A percentile compares a stretch with the other conserved stretches of the same genome.
Evolutionary conservation across 108 stramenopile species (phyloP).

Genomic region (Nitzschia palea): DNA sequence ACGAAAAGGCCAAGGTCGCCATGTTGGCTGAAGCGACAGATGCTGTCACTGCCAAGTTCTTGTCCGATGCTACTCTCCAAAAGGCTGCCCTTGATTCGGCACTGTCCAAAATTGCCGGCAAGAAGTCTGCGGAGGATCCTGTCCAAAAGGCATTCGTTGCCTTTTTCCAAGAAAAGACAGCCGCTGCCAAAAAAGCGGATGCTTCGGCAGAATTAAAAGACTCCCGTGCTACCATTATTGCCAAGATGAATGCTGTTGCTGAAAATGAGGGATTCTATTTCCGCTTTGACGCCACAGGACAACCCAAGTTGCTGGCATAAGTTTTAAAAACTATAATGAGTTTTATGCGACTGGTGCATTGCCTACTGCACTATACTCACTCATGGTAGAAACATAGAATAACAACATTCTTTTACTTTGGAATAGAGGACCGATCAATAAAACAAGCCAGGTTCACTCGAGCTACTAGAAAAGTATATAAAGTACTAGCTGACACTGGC

Average conservation of each 20-base stretch:
- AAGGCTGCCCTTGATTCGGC: constrained; percentile 74
- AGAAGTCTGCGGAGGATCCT: constrained; percentile 47
- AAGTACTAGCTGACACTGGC: too few relatives aligned
- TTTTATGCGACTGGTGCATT: too few relatives aligned
- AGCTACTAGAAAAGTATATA: too few relatives aligned
- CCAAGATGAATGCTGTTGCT: constrained; percentile 78
- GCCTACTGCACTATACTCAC: too few relatives aligned
- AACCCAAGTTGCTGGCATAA: constrained; percentile 76
- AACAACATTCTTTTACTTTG: too few relatives aligned
- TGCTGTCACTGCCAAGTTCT: constrained; percentile 67
- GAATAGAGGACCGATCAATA: too few relatives aligned
- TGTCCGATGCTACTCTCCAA: constrained; percentile 61
- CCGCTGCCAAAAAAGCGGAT: constrained; percentile 64
- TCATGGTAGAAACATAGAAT: too few relatives aligned
- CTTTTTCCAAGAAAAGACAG: constrained; percentile 77
- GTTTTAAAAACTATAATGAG: too few relatives aligned
- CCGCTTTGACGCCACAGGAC: constrained; percentile 63
- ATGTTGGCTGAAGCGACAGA: constrained; percentile 81
- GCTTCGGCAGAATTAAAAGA: constrained; percentile 64
- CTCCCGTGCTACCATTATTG: constrained; percentile 61
- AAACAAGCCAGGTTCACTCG: too few relatives aligned
- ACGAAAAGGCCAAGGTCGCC: constrained; percentile 82
- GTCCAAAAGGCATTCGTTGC: constrained; percentile 71
- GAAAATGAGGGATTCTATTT: constrained; percentile 80
- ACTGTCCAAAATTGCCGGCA: constrained; percentile 68